Conservation (phyloP, 441 rosid species). For the Gossypium schwendimanii region DNA sequence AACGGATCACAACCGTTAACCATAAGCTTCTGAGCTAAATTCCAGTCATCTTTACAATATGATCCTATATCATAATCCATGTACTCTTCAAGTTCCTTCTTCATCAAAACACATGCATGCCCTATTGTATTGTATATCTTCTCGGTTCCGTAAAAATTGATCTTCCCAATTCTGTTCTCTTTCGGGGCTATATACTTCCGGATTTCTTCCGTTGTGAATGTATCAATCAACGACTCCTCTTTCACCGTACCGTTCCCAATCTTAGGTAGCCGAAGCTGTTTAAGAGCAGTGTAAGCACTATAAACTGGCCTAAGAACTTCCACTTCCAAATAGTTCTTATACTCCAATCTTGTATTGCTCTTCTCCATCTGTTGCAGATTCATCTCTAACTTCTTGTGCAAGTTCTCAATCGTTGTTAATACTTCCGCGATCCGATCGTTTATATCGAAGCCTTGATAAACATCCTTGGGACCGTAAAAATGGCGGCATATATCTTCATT, state of each 20-base stretch:
- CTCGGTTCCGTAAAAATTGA: slow-evolving; percentile 63
- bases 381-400: slow-evolving; percentile 58
- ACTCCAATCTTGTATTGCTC: slow-evolving; percentile 40
- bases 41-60: slow-evolving; percentile 80
- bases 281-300: slow-evolving; percentile 47
- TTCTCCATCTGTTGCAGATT: slow-evolving; percentile 57
- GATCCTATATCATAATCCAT: slow-evolving; percentile 88
- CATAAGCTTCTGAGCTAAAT: slow-evolving; percentile 67
- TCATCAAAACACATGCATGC: slow-evolving; percentile 67
- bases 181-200: slow-evolving; percentile 66
- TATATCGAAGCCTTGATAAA: slow-evolving; percentile 39
- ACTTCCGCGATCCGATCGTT: slow-evolving; percentile 49
- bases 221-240: slow-evolving; percentile 66
- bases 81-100: slow-evolving; percentile 61
- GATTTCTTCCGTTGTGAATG: slow-evolving; percentile 60
- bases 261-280: slow-evolving; percentile 60
- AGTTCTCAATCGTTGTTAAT: slow-evolving; percentile 37
- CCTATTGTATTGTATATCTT: slow-evolving; percentile 64
- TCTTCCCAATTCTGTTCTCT: slow-evolving; percentile 47
- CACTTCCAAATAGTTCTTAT: slow-evolving; percentile 50
- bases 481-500: slow-evolving; percentile 60
- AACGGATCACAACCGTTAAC: slow-evolving; percentile 70
- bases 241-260: slow-evolving; percentile 31
- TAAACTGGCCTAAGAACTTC: slow-evolving; percentile 72
- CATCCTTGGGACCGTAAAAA: slow-evolving; percentile 40